Conservation (phyloP, 1,139 yeast genomes). For the Hansenula sp. region DNA sequence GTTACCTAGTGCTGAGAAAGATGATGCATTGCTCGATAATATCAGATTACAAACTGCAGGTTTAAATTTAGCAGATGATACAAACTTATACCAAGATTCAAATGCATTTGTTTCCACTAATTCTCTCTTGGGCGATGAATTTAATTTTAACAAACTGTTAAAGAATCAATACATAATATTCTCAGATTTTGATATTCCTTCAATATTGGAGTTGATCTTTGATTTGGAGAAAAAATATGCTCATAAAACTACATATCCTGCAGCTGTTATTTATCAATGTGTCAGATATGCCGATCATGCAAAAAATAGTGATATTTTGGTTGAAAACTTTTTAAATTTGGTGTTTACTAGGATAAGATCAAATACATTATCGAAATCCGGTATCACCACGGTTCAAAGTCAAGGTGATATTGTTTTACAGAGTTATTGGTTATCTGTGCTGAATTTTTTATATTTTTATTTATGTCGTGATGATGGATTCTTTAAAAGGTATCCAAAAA, state of each 20-base stretch:
- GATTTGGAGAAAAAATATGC: slow-evolving; percentile 37
- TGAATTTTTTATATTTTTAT: slow-evolving; percentile 65
- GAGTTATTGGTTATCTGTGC: slow-evolving; percentile 69
- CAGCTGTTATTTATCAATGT: slow-evolving; percentile 64
- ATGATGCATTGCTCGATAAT: slow-evolving; percentile 38
- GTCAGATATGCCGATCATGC: slow-evolving; percentile 58
- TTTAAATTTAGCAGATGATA: slow-evolving; percentile 15
- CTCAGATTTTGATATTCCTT: slow-evolving; percentile 63
- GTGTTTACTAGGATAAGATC: slow-evolving; percentile 60
- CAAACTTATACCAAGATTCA: slow-evolving; percentile 20
- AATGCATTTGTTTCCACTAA: slow-evolving; percentile 6
- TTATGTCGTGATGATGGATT: slow-evolving; percentile 50
- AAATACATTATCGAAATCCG: slow-evolving; percentile 46
- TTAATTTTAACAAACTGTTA: slow-evolving; percentile 27
- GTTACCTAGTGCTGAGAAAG: slow-evolving; percentile 20
- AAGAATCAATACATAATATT: slow-evolving; percentile 44
- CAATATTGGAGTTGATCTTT: slow-evolving; percentile 52
- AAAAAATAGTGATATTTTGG: slow-evolving; percentile 47
- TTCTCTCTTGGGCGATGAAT: slow-evolving; percentile 19
- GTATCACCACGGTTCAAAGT: slow-evolving; percentile 44
- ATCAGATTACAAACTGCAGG: slow-evolving; percentile 50
- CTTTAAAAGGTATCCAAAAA: slow-evolving; percentile 47
- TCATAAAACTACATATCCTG: slow-evolving; percentile 61
- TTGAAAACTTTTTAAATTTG: slow-evolving; percentile 54
- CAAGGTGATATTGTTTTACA: slow-evolving; percentile 65